Evolutionary conservation across 306 rosid species (phyloP).

Genomic region (Rosa persica): DNA sequence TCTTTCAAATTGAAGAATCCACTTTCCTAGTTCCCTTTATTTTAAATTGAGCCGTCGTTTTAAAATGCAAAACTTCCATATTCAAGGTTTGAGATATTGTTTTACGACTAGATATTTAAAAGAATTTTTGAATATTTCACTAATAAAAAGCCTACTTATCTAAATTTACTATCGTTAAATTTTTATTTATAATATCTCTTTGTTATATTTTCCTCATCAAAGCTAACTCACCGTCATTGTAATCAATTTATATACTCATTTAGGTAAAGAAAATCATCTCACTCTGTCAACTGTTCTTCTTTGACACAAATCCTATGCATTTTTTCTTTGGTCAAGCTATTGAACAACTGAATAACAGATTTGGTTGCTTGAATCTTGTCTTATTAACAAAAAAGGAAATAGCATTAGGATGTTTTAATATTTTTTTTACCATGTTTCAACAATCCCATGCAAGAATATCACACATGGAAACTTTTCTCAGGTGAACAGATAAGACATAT

Average conservation of each 20-base stretch:
- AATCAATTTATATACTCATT: background rate
- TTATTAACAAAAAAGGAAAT: background rate
- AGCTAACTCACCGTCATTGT: background rate
- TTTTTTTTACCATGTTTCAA: background rate
- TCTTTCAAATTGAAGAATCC: too few species aligned
- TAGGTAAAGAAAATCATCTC: background rate
- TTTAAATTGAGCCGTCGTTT: too few species aligned
- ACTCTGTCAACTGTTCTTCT: background rate
- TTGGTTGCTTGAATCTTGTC: background rate
- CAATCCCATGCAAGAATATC: background rate
- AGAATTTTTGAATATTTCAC: too few species aligned
- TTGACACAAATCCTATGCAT: background rate
- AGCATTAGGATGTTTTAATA: background rate
- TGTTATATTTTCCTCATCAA: background rate
- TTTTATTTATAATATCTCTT: background rate
- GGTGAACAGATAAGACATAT: background rate
- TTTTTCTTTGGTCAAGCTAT: background rate
- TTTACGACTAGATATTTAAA: background rate
- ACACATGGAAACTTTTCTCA: background rate
- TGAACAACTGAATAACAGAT: background rate
- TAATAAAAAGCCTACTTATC: too few species aligned
- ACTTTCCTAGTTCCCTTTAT: too few species aligned
- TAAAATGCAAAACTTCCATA: background rate
- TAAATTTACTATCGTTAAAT: background rate
- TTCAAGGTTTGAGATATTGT: background rate